Conservation (phyloP, 495 filamentous ascomycete genomes). For the Cryomyces minteri region DNA sequence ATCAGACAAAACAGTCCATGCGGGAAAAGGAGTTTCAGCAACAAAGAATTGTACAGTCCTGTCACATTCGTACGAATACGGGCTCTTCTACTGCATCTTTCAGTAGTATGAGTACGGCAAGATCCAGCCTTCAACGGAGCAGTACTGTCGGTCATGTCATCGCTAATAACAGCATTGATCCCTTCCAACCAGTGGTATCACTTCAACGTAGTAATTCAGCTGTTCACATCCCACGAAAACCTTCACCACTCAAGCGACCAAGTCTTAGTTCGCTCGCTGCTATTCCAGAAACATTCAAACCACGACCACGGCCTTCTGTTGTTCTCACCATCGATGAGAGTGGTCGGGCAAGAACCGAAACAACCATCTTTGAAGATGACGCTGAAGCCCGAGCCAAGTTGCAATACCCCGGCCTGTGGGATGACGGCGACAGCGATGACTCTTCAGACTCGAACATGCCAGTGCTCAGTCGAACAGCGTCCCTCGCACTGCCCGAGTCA, state of each 20-base stretch:
- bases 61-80: conserved; percentile 13
- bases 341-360: conserved; percentile 19
- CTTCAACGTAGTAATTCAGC: conserved; percentile 4
- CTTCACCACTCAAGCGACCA: conserved; percentile 12
- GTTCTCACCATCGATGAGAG: conserved; percentile 18
- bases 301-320: conserved; percentile 10
- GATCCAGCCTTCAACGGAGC: conserved; percentile 15
- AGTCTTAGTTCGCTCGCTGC: conserved; percentile 5
- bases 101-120: neutral
- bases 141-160: conserved; percentile 10
- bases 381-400: no score
- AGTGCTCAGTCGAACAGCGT: no score
- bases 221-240: conserved; percentile 4
- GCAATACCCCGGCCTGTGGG: no score
- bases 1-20: no score
- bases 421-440: no score
- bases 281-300: conserved; percentile 16
- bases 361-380: conserved; percentile 6
- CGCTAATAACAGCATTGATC: conserved; percentile 7
- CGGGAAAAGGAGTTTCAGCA: no score
- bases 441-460: no score
- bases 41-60: no score
- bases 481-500: no score
- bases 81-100: conserved; percentile 8
- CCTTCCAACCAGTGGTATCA: conserved; percentile 4